A percentile compares a stretch with the other conserved stretches of the same genome.
phyloP scores from a whole-genome alignment of 2,329 filamentous ascomycete genomes.

The Aspergillus luchuensis region DNA sequence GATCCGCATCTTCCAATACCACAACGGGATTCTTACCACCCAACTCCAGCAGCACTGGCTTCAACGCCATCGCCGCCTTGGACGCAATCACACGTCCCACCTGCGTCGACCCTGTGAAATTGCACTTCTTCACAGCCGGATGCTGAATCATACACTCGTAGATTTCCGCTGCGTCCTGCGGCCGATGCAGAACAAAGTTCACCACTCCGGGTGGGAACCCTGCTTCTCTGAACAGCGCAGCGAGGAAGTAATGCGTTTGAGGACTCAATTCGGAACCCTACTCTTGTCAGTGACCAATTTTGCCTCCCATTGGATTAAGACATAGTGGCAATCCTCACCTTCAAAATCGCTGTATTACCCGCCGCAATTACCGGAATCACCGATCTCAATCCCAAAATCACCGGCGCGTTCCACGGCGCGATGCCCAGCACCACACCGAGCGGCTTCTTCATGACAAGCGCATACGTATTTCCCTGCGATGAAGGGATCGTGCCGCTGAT shows the following conservation, averaged over 20 bases:
- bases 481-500: constrained; percentile 41
- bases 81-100: constrained; percentile 48
- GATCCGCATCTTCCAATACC: constrained; percentile 48
- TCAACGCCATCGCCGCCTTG: constrained; percentile 44
- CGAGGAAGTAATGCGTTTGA: constrained; percentile 35
- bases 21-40: constrained; percentile 51
- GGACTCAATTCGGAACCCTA: constrained; percentile 38
- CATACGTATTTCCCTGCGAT: constrained; percentile 54
- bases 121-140: constrained; percentile 43
- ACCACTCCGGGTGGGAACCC: constrained; percentile 47
- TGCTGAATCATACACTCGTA: constrained; percentile 43
- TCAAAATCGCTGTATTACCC: constrained; percentile 70
- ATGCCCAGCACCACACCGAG: constrained; percentile 74
- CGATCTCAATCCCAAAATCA: constrained; percentile 44
- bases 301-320: background rate
- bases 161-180: constrained; percentile 37
- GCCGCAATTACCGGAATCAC: constrained; percentile 62
- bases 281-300: background rate
- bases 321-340: constrained; percentile 34
- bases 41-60: constrained; percentile 51
- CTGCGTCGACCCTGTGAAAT: constrained; percentile 49
- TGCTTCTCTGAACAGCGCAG: constrained; percentile 42
- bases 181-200: constrained; percentile 41
- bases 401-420: constrained; percentile 68
- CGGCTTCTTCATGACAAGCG: constrained; percentile 68